Percentiles rank a stretch among this genome's conserved stretches.
These are phyloP conservation scores for Apiospora pterosperma DNA, from an alignment of 2,329 filamentous ascomycete species.

Conservation along the genomic window DNA sequence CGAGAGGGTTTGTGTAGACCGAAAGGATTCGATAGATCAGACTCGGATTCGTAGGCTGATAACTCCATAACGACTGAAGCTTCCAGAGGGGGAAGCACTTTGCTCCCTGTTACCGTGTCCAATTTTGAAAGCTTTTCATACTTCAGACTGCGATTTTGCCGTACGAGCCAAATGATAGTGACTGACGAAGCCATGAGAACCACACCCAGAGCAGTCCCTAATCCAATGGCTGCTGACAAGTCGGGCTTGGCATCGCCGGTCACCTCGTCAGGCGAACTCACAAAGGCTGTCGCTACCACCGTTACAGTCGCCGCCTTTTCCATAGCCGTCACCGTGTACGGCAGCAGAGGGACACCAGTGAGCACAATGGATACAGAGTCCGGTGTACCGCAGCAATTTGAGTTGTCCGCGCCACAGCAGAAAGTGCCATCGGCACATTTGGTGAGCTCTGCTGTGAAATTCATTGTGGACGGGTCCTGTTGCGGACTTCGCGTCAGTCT, in stretches of 20 bases:
- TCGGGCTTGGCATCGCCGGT: too few relatives aligned
- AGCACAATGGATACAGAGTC: not conserved
- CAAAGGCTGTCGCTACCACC: not conserved
- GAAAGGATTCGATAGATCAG: not conserved
- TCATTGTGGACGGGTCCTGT: not conserved
- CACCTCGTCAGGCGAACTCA: not conserved
- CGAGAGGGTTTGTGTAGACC: not conserved
- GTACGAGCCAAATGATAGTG: not conserved
- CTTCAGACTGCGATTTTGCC: not conserved
- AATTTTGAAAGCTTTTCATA: not conserved
- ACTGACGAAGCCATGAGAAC: not conserved
- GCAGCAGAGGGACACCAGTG: not conserved
- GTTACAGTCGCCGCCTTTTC: not conserved
- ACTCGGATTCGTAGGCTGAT: not conserved
- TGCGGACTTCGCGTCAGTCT: not conserved
- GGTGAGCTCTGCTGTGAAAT: not conserved
- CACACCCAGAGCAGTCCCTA: not conserved
- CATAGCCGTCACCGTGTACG: not conserved
- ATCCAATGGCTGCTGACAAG: not conserved
- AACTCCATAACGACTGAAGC: not conserved
- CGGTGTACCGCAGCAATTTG: not conserved
- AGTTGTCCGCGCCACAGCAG: not conserved
- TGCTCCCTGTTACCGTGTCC: not conserved
- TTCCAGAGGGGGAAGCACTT: not conserved
- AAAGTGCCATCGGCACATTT: not conserved